A percentile compares a stretch with the other conserved stretches of the same genome.
These are phyloP conservation scores for Ophiostoma australiae DNA, from an alignment of 2,329 filamentous ascomycete species.

Conservation along the genomic window DNA sequence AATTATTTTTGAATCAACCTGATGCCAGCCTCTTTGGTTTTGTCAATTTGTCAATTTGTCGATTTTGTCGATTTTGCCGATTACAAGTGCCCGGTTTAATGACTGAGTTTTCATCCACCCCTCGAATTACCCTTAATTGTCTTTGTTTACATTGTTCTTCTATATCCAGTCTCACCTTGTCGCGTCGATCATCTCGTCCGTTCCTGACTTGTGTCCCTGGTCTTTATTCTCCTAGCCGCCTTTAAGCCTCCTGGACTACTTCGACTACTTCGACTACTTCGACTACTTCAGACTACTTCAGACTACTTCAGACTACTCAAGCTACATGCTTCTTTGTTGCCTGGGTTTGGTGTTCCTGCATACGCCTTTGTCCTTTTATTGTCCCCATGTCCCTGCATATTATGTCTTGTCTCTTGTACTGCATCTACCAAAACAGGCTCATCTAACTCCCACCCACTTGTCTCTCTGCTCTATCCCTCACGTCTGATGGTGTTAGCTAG, in stretches of 20 bases:
- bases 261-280: too few species aligned
- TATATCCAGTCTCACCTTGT: background rate
- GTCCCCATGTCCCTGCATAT: background rate
- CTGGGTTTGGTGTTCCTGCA: background rate
- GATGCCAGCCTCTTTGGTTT: background rate
- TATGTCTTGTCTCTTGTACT: background rate
- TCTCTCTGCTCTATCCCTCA: constrained; percentile 1
- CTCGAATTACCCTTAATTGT: background rate
- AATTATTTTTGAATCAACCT: background rate
- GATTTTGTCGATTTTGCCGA: too few species aligned
- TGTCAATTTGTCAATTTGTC: background rate
- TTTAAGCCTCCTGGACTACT: background rate
- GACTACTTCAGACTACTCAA: background rate
- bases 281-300: too few species aligned
- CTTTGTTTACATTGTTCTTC: background rate
- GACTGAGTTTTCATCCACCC: background rate
- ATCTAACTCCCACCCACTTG: background rate
- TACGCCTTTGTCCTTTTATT: background rate
- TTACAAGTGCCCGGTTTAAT: background rate
- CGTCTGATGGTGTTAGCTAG: background rate
- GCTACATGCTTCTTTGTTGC: background rate
- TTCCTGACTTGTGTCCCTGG: background rate
- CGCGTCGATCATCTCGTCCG: background rate
- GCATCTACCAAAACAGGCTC: background rate
- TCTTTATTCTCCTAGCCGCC: background rate